Conservation (phyloP, 2,329 filamentous ascomycete genomes). For the Periconia macrospinosa region DNA sequence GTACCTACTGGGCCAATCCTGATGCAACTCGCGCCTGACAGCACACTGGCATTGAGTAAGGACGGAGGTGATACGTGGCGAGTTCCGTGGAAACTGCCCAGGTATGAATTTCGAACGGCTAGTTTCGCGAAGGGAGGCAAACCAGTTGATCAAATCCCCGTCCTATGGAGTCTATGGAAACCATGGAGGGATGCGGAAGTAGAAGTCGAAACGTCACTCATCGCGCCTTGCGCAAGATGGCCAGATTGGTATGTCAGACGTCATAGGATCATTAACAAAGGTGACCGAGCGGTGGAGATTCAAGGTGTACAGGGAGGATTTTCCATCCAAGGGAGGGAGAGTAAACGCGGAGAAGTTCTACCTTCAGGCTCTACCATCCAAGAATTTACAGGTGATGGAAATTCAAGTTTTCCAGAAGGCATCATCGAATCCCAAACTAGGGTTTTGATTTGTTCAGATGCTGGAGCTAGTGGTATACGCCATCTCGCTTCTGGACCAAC, state of each 20-base stretch:
- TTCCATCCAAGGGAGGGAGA: slow-evolving; percentile 30
- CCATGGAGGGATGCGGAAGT: slow-evolving; percentile 34
- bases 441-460: slow-evolving; percentile 27
- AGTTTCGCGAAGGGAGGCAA: slow-evolving; percentile 2
- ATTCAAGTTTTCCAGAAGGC: slow-evolving; percentile 18
- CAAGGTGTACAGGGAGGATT: slow-evolving; percentile 30
- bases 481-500: neutral
- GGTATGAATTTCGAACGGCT: slow-evolving; percentile 8
- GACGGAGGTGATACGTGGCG: slow-evolving; percentile 45
- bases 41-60: slow-evolving; percentile 41
- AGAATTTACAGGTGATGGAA: neutral
- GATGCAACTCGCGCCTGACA: slow-evolving; percentile 47
- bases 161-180: slow-evolving; percentile 25
- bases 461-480: slow-evolving; percentile 31
- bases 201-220: slow-evolving; percentile 21
- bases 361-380: slow-evolving; percentile 1
- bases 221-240: slow-evolving; percentile 29
- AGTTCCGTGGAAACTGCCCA: slow-evolving; percentile 37
- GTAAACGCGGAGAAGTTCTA: slow-evolving; percentile 20
- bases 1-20: slow-evolving; percentile 44
- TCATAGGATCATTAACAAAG: slow-evolving; percentile 19
- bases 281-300: neutral
- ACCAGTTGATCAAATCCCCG: slow-evolving; percentile 10
- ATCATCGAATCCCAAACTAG: slow-evolving; percentile 10
- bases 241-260: slow-evolving; percentile 34